These are phyloP conservation scores for Podospora pseudocomata DNA, from an alignment of 495 filamentous ascomycete genomes.

Conservation along the genomic window DNA sequence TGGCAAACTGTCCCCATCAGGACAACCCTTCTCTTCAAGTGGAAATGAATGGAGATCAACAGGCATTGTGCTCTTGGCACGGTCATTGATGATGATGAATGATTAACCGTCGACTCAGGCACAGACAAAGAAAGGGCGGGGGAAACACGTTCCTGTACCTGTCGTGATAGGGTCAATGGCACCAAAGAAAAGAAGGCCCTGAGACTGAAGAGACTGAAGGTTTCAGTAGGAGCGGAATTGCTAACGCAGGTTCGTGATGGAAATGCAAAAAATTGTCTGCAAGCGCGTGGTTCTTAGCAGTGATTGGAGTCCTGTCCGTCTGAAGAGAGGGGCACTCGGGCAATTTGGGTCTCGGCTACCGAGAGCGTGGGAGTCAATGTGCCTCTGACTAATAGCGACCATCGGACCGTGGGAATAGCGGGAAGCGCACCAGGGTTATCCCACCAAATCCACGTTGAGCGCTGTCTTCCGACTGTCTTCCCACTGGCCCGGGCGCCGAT, in stretches of 20 bases:
- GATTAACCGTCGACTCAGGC: background rate
- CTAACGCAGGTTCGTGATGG: slow-evolving; percentile 28
- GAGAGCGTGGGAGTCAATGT: slow-evolving; percentile 27
- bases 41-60: slow-evolving; percentile 1
- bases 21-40: background rate
- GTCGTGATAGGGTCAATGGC: background rate
- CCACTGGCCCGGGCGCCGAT: slow-evolving; percentile 6
- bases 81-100: background rate
- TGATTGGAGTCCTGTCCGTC: slow-evolving; percentile 22
- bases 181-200: background rate
- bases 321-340: slow-evolving; percentile 20
- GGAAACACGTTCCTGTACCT: background rate
- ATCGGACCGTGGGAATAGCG: slow-evolving; percentile 15
- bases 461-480: background rate
- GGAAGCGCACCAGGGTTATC: slow-evolving; percentile 8
- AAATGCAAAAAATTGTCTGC: slow-evolving; percentile 14
- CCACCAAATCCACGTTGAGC: slow-evolving; percentile 7
- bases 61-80: background rate
- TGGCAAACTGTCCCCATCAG: slow-evolving; percentile 8
- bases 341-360: slow-evolving; percentile 26
- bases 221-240: slow-evolving; percentile 17
- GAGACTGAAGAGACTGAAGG: slow-evolving; percentile 1
- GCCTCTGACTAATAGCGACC: slow-evolving; percentile 24
- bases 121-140: background rate
- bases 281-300: slow-evolving; percentile 10